Conservation (phyloP, 2,329 filamentous ascomycete genomes). For the Lithohypha guttulata region DNA sequence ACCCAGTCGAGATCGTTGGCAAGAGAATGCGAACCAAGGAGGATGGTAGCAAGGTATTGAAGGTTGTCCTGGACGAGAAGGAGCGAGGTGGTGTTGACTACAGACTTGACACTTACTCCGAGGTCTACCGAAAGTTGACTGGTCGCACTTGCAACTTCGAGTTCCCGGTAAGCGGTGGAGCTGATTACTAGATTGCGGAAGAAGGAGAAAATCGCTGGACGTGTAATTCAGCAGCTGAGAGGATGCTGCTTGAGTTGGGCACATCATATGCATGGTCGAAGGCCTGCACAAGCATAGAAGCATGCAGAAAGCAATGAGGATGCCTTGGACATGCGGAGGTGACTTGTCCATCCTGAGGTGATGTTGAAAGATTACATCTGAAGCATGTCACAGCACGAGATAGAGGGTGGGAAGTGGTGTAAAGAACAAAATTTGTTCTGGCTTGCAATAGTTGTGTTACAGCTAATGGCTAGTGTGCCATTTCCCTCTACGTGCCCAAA, state of each 20-base stretch:
- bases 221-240: conserved; percentile 7
- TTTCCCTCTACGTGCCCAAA: conserved; percentile 19
- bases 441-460: no score
- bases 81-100: conserved; percentile 99
- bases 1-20: conserved; percentile 99
- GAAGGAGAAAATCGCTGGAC: conserved; percentile 1
- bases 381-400: conserved; percentile 3
- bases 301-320: not conserved
- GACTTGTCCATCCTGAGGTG: conserved; percentile 9
- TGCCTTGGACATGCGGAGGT: conserved; percentile 2
- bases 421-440: no score
- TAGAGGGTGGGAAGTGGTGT: conserved; percentile 1
- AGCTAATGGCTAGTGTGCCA: no score
- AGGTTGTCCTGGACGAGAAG: conserved; percentile 99
- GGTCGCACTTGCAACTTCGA: conserved; percentile 95
- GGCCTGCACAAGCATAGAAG: conserved; percentile 1
- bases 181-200: conserved; percentile 61
- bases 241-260: conserved; percentile 8
- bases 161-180: conserved; percentile 75
- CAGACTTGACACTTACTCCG: conserved; percentile 97
- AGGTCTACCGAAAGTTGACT: conserved; percentile 97
- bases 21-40: conserved; percentile 98
- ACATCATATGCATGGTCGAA: conserved; percentile 6
- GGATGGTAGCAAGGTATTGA: conserved; percentile 96
- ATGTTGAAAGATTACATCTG: conserved; percentile 6